Percentiles rank a stretch among this genome's conserved stretches.
phyloP scores from a whole-genome alignment of 2,329 filamentous ascomycete species.

The Scortechinia acanthostroma region DNA sequence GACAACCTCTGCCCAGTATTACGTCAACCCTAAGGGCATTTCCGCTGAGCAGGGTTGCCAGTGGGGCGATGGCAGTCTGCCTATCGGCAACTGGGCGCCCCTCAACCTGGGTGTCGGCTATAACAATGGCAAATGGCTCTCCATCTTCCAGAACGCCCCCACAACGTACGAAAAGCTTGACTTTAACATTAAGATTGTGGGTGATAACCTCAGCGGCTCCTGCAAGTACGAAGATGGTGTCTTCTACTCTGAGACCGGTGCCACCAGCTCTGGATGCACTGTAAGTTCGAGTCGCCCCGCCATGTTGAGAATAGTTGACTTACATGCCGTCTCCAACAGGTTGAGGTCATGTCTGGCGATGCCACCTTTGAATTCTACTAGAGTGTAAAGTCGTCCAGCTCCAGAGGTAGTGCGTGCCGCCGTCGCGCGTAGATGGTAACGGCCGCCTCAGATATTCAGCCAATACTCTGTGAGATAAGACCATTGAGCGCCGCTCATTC shows the following conservation, averaged over 20 bases:
- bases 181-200: constrained; percentile 72
- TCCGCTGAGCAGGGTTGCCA: constrained; percentile 62
- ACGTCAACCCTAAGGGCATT: constrained; percentile 79
- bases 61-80: constrained; percentile 51
- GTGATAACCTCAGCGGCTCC: constrained; percentile 41
- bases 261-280: constrained; percentile 47
- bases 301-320: constrained; percentile 4
- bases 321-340: constrained; percentile 19
- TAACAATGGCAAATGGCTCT: constrained; percentile 67
- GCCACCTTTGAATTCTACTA: constrained; percentile 34
- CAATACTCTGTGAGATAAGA: no score
- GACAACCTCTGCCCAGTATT: constrained; percentile 86
- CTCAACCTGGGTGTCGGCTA: constrained; percentile 77
- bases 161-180: constrained; percentile 65
- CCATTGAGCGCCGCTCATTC: no score
- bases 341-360: constrained; percentile 35
- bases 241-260: constrained; percentile 37
- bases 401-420: no score
- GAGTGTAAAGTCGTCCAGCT: neutral
- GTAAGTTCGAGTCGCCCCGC: constrained; percentile 30
- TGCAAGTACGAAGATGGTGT: constrained; percentile 47
- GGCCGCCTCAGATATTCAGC: no score
- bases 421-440: no score
- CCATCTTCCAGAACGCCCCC: constrained; percentile 77
- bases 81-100: constrained; percentile 78